phyloP scores from a whole-genome alignment of 768 basidiomycete genomes.

The Kwoniella sp. region DNA sequence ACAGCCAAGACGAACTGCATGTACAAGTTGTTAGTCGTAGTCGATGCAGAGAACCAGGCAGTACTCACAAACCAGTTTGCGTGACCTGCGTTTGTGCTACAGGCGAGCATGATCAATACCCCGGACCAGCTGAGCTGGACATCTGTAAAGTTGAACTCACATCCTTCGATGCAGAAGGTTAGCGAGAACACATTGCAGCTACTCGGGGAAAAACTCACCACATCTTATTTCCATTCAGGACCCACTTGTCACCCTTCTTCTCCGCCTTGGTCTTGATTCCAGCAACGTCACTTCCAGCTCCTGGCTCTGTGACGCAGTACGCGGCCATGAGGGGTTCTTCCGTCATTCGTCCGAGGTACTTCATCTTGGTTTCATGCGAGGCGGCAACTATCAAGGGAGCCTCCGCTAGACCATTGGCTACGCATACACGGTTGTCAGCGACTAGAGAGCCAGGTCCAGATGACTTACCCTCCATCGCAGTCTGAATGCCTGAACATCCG shows the following conservation, averaged over 20 bases:
- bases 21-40: background rate
- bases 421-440: background rate
- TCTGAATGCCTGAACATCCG: conserved; percentile 50
- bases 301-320: conserved; percentile 51
- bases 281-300: conserved; percentile 53
- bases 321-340: conserved; percentile 52
- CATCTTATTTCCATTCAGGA: conserved; percentile 53
- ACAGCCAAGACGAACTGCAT: conserved; percentile 50
- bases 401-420: conserved; percentile 50
- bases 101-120: too few relatives aligned
- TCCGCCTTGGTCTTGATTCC: conserved; percentile 50
- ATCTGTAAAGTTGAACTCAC: conserved; percentile 20
- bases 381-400: conserved; percentile 50
- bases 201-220: conserved; percentile 28
- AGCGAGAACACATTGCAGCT: background rate
- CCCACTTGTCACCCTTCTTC: conserved; percentile 49
- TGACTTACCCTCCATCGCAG: conserved; percentile 51
- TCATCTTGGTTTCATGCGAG: conserved; percentile 49
- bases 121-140: too few relatives aligned
- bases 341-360: conserved; percentile 51
- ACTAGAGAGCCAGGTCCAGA: background rate
- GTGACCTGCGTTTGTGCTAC: conserved; percentile 50
- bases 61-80: conserved; percentile 50
- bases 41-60: background rate
- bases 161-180: conserved; percentile 16